Evolutionary conservation across 139 green algal genomes (phyloP), one percentile per base, ranked within the genome.

Genomic region (Chlorella vulgaris): DNA sequence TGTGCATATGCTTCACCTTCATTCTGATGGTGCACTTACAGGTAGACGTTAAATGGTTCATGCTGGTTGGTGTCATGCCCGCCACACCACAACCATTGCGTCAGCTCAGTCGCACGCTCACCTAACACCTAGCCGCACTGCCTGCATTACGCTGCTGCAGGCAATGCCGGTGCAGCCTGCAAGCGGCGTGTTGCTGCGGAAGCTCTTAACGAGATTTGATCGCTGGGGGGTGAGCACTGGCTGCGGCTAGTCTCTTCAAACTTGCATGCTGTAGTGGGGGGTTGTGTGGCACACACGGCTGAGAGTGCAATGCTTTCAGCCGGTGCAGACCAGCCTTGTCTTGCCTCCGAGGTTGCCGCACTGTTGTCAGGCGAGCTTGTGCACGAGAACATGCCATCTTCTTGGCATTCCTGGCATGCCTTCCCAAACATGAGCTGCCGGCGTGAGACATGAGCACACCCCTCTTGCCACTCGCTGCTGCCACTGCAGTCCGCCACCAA

Each of bases 201-300:
- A 74, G 28, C n/a, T 88, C 0, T 53, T 94, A 24, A 29, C 28
- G 40, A 78, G 77, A 62, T 91, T 86, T 74, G 81, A 89, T 61
- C 79, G 68, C 39, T 91, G 88, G 88, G 78, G 61, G 82, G 87
- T 90, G 47, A 51, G 78, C 33, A 33, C 36, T 29, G 2, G 0
- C 7, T 4, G 31, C 3, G 29, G 31, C 2, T 28, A 43, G 13
- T 15, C 47, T 15, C 10, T 15, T 15, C 15, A 15, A 15, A 15
- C 47, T 24, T 58, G 10, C 47, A 58, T 58, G 10, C 47, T 58
- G 47, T n/a, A n/a, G n/a, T n/a, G n/a, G n/a, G n/a, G n/a, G n/a
- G n/a, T n/a, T n/a, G n/a, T n/a, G n/a, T n/a, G n/a, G n/a, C n/a
- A n/a, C n/a, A n/a, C n/a, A n/a, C n/a, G n/a, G n/a, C n/a, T n/a